Evolutionary conservation across 257 asterid genomes (phyloP), one percentile per base, ranked within the genome.

Genomic region (Paraleonurus japonicus): DNA sequence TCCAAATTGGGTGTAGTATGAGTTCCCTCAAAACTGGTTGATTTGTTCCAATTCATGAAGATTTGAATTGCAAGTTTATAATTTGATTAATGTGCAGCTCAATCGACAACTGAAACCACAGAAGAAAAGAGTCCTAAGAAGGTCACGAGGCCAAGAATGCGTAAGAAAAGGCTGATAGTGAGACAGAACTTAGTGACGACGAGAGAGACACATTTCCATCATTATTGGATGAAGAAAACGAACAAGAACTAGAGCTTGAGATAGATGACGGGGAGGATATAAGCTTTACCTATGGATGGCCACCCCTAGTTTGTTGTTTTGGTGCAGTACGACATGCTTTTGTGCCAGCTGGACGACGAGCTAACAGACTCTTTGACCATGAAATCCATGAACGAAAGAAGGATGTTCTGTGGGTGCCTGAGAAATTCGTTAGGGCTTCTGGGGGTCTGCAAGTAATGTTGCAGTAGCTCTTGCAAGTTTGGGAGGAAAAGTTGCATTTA

Each of bases 401-500:
- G 69, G 90, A 84, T 65, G 96, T 77, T 6, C 33, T 94, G 48
- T 94, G 92, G 90, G 80, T 58, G 55, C 99, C 99, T 7, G 92
- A 94, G 84, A 88, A 86, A 33, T 91, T 91, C 57, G 81, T 92
- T 68, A 86, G 99, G 77, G 87, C 99, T 54, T 83, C 92, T 1
- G 99, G 98, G 24, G 96, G 99, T 79, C 88, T 79, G 79, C 95
- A 9, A 89, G 99, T 73, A 89, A 89, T 75, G 98, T 94, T 70
- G 99, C 96, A 4, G 82, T 94, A 9, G 96, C 96, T 71, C 96
- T 91, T 58, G 90, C 98, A 0, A 77, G 88, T 51, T 84, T 94
- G 85, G 97, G 99, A 27, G 96, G 97, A 53, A 94, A 89, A 76
- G 99, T 86, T 77, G 97, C 97, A 17, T 88, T 94, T 82, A 94